These are phyloP conservation scores for Keqinozyma sinolaborantium DNA, from an alignment of 1,139 yeast species.

Conservation along the genomic window DNA sequence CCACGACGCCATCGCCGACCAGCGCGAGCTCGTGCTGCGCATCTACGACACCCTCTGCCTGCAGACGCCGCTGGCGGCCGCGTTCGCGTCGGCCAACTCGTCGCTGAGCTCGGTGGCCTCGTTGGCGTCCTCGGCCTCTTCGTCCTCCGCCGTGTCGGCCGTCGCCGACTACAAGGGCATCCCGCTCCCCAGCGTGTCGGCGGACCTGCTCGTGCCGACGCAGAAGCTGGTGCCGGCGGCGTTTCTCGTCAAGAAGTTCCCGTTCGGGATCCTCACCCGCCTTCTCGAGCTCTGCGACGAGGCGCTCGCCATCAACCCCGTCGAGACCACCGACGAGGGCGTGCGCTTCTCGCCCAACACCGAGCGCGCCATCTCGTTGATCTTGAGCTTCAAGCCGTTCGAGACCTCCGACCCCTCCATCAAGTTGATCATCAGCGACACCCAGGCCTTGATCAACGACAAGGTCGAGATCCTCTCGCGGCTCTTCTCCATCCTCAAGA, in stretches of 20 bases:
- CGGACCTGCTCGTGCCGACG: constrained; percentile 19
- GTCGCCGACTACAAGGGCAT: constrained; percentile 58
- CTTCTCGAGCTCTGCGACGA: constrained; percentile 71
- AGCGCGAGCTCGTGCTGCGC: constrained; percentile 48
- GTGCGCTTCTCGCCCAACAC: constrained; percentile 66
- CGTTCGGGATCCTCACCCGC: constrained; percentile 63
- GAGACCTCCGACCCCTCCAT: constrained; percentile 66
- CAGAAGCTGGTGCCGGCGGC: constrained; percentile 19
- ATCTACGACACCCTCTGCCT: constrained; percentile 40
- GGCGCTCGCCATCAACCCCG: constrained; percentile 67
- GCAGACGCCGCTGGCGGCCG: constrained; percentile 15
- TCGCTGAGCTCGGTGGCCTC: constrained; percentile 16
- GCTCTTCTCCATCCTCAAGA: constrained; percentile 71
- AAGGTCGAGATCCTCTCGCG: constrained; percentile 77
- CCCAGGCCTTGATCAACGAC: constrained; percentile 55
- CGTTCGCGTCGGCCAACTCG: constrained; percentile 17
- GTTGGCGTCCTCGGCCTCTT: constrained; percentile 10
- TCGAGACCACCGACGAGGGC: constrained; percentile 27
- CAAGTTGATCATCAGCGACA: constrained; percentile 61
- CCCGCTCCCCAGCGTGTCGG: constrained; percentile 38
- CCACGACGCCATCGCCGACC: constrained; percentile 79
- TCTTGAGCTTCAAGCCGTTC: constrained; percentile 52
- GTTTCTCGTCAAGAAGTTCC: constrained; percentile 46
- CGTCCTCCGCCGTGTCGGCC: constrained; percentile 9
- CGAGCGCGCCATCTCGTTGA: constrained; percentile 56